Evolutionary conservation across 495 filamentous ascomycete genomes (phyloP).

Genomic region (Antarctomyces pellizariae): DNA sequence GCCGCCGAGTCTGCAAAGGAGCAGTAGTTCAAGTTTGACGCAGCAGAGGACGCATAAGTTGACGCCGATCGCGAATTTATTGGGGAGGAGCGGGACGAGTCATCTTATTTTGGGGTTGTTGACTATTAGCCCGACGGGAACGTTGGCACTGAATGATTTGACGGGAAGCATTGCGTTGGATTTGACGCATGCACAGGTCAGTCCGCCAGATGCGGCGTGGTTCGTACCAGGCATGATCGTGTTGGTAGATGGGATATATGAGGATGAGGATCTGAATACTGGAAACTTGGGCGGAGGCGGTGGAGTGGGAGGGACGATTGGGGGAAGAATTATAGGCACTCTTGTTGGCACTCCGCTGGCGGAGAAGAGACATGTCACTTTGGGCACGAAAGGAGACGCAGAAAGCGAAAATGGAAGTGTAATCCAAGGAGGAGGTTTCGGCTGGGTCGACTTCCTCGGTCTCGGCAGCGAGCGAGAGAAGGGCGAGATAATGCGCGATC

Average conservation of each 20-base stretch:
- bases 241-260: slow-evolving; percentile 78
- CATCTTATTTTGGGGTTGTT: slow-evolving; percentile 80
- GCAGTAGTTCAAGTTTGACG: slow-evolving; percentile 25
- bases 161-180: slow-evolving; percentile 76
- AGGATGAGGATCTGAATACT: slow-evolving; percentile 55
- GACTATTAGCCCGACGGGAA: slow-evolving; percentile 58
- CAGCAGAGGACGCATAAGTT: slow-evolving; percentile 54
- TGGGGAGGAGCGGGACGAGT: slow-evolving; percentile 63
- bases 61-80: slow-evolving; percentile 78
- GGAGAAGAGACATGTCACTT: slow-evolving; percentile 55
- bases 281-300: slow-evolving; percentile 46
- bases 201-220: slow-evolving; percentile 73
- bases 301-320: slow-evolving; percentile 66
- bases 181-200: slow-evolving; percentile 51
- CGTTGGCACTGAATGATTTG: slow-evolving; percentile 57
- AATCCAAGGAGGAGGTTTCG: slow-evolving; percentile 59
- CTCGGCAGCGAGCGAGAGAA: slow-evolving; percentile 73
- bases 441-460: slow-evolving; percentile 91
- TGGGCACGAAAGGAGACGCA: slow-evolving; percentile 34
- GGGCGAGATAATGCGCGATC: slow-evolving; percentile 56
- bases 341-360: slow-evolving; percentile 77
- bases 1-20: slow-evolving; percentile 23
- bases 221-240: slow-evolving; percentile 90
- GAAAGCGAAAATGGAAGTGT: slow-evolving; percentile 24
- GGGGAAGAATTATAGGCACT: slow-evolving; percentile 70